These are phyloP conservation scores for Boletus rubroflammeus DNA, from an alignment of 768 basidiomycete species.

Conservation along the genomic window DNA sequence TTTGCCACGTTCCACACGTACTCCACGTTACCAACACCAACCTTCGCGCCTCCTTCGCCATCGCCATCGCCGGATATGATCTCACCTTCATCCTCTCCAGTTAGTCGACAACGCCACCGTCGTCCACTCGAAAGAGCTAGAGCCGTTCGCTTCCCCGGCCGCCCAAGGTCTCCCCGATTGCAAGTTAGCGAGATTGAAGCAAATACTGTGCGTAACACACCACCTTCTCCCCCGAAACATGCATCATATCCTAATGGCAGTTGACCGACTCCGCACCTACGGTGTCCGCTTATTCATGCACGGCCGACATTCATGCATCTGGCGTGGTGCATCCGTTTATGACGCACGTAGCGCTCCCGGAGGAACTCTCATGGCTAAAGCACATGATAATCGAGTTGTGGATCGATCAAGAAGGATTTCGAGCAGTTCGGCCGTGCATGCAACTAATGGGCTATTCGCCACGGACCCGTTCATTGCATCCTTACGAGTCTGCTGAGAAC, in stretches of 20 bases:
- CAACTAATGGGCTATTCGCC: slow-evolving; percentile 50
- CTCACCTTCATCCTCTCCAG: slow-evolving; percentile 20
- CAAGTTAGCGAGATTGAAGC: slow-evolving; percentile 18
- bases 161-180: slow-evolving; percentile 23
- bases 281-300: slow-evolving; percentile 5
- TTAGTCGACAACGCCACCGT: slow-evolving; percentile 21
- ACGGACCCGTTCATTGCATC: slow-evolving; percentile 28
- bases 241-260: slow-evolving; percentile 12
- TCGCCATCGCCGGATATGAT: slow-evolving; percentile 27
- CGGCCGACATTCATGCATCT: slow-evolving; percentile 1
- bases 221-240: slow-evolving; percentile 3
- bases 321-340: slow-evolving; percentile 6
- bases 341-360: slow-evolving; percentile 30
- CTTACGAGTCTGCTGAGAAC: slow-evolving; percentile 26
- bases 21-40: slow-evolving; percentile 26
- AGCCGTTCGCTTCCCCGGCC: slow-evolving; percentile 30
- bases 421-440: slow-evolving; percentile 57
- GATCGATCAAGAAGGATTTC: slow-evolving; percentile 84
- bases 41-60: slow-evolving; percentile 29
- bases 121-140: slow-evolving; percentile 32
- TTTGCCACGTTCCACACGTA: slow-evolving; percentile 22
- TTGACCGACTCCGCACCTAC: slow-evolving; percentile 6
- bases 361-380: slow-evolving; percentile 50
- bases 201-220: background rate
- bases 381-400: slow-evolving; percentile 55